These are phyloP conservation scores for Ceratocystis cubensis DNA, from an alignment of 2,329 filamentous ascomycete genomes.

Conservation along the genomic window DNA sequence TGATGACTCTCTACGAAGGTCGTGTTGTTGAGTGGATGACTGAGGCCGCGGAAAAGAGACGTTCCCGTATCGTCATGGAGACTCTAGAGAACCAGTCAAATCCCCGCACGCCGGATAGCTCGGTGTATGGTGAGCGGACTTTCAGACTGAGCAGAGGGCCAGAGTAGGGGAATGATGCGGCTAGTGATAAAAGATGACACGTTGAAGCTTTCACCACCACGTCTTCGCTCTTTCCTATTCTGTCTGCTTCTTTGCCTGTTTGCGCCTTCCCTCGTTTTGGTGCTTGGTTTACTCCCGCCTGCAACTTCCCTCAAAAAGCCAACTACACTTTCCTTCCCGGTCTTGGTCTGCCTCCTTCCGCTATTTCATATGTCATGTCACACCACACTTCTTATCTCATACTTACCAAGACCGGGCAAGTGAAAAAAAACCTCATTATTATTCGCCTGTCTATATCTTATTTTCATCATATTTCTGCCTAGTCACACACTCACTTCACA, in stretches of 20 bases:
- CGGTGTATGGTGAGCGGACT: constrained; percentile 14
- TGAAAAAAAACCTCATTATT: not conserved
- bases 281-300: not conserved
- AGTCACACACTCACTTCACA: not conserved
- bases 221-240: not conserved
- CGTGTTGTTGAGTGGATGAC: constrained; percentile 19
- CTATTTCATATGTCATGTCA: constrained; percentile 3
- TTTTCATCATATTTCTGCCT: not conserved
- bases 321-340: not conserved
- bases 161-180: not conserved
- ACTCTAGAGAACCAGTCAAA: constrained; percentile 13
- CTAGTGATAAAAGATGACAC: not conserved
- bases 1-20: constrained; percentile 25
- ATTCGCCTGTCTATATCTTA: constrained; percentile 3
- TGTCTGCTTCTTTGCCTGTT: not conserved
- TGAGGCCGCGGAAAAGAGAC: constrained; percentile 18
- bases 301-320: not conserved
- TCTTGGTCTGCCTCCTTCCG: not conserved
- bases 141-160: constrained; percentile 17
- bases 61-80: constrained; percentile 14
- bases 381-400: not conserved
- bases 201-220: not conserved
- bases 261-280: not conserved
- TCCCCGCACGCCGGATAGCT: constrained; percentile 17
- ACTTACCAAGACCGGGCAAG: not conserved